Evolutionary conservation across 129 eudicot species (phyloP).

Genomic region (Dittrichia graveolens): DNA sequence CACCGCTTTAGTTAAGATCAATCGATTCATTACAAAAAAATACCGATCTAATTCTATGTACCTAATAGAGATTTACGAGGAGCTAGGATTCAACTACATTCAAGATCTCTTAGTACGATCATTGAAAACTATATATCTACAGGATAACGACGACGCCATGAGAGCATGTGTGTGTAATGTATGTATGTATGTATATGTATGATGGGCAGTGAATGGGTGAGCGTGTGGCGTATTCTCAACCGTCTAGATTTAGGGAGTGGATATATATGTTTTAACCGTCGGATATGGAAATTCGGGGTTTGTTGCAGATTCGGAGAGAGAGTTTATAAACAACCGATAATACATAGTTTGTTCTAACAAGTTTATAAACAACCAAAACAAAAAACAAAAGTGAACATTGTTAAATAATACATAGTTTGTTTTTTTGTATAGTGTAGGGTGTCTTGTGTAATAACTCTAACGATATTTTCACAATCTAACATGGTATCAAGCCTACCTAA

Average conservation of each 20-base stretch:
- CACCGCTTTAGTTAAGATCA: too few relatives aligned
- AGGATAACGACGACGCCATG: slow-evolving; percentile 10
- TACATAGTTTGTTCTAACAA: too few relatives aligned
- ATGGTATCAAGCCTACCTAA: too few relatives aligned
- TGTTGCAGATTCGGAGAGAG: slow-evolving; percentile 21
- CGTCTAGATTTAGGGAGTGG: slow-evolving; percentile 33
- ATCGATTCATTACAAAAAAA: not conserved
- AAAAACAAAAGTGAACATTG: too few relatives aligned
- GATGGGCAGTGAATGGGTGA: too few relatives aligned
- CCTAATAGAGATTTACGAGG: slow-evolving; percentile 18
- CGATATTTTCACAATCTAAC: not conserved
- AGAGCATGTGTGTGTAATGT: slow-evolving; percentile 12
- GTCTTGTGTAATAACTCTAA: too few relatives aligned
- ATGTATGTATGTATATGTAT: not conserved
- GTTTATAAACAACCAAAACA: too few relatives aligned
- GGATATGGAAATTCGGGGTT: slow-evolving; percentile 34
- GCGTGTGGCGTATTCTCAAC: slow-evolving; percentile 25
- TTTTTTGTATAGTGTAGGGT: too few relatives aligned
- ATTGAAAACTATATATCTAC: not conserved
- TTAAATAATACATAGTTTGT: too few relatives aligned
- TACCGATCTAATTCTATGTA: slow-evolving; percentile 4
- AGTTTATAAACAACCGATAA: too few relatives aligned
- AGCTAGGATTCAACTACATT: slow-evolving; percentile 26
- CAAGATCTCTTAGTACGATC: not conserved
- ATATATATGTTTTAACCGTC: slow-evolving; percentile 37